Conservation (phyloP, 352 stramenopile genomes). For the Thalassiosira hispida region DNA sequence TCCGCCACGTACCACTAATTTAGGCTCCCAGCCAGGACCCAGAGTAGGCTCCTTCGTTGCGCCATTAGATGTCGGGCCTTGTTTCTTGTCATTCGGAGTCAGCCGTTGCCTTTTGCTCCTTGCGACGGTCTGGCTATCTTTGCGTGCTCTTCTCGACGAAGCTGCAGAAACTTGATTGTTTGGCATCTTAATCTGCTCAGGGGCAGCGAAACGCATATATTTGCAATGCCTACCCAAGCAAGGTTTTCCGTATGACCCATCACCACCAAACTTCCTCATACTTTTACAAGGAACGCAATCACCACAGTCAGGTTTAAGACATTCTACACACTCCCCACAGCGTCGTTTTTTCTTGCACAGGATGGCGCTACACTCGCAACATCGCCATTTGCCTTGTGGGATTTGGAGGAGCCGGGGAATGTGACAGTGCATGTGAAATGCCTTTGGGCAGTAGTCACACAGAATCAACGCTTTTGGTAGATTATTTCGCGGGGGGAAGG, state of each 20-base stretch:
- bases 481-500: too few species aligned
- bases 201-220: conserved; percentile 14
- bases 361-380: conserved; percentile 8
- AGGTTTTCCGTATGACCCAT: background rate
- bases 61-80: too few species aligned
- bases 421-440: conserved; percentile 19
- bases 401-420: conserved; percentile 9
- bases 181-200: background rate
- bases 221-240: background rate
- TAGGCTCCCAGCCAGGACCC: background rate
- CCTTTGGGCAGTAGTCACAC: conserved; percentile 25
- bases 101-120: too few species aligned
- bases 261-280: conserved; percentile 4
- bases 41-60: background rate
- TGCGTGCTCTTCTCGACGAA: too few species aligned
- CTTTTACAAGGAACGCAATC: conserved; percentile 9
- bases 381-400: conserved; percentile 10
- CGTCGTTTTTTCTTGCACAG: conserved; percentile 5
- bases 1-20: background rate
- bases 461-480: conserved; percentile 1
- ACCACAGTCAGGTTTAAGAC: conserved; percentile 7
- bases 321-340: conserved; percentile 14
- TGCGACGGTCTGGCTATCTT: too few species aligned
- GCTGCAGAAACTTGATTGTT: too few species aligned
- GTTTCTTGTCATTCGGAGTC: too few species aligned